phyloP scores from a whole-genome alignment of 257 asterid species.

The Rhazya stricta region DNA sequence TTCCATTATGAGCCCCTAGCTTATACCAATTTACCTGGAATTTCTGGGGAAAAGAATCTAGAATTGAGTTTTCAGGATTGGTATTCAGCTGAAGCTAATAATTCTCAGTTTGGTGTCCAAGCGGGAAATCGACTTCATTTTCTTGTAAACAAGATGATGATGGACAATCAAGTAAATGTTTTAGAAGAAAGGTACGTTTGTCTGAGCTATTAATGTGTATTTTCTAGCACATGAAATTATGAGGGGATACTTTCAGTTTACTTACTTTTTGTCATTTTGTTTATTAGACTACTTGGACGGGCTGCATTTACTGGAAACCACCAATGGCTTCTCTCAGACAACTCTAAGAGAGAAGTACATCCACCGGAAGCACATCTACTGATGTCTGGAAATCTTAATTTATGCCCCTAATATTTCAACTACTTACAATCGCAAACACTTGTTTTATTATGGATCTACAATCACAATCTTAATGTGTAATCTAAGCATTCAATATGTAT shows the following conservation, averaged over 20 bases:
- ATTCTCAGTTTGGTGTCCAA: conserved; percentile 23
- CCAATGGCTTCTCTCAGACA: conserved; percentile 65
- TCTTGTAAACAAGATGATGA: conserved; percentile 86
- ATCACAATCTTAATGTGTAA: no score
- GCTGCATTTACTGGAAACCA: conserved; percentile 78
- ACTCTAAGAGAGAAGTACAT: conserved; percentile 41
- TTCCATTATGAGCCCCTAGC: conserved; percentile 55
- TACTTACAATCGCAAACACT: no score
- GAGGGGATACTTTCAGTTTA: background rate
- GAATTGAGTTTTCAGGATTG: conserved; percentile 29
- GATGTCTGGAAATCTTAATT: background rate
- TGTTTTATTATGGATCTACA: no score
- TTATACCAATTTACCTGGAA: conserved; percentile 23
- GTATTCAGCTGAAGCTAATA: conserved; percentile 35
- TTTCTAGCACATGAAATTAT: background rate
- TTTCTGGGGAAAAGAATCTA: conserved; percentile 28
- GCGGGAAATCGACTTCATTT: conserved; percentile 47
- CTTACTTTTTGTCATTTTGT: background rate
- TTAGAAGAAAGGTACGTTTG: conserved; percentile 79
- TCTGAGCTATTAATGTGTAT: conserved; percentile 1
- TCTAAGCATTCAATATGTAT: no score
- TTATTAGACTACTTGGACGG: conserved; percentile 73
- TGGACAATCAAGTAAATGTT: conserved; percentile 63
- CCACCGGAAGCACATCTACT: conserved; percentile 64
- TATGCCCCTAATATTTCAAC: background rate